These are phyloP conservation scores for Hylodesmum podocarpum DNA, from an alignment of 306 rosid genomes.

Conservation along the genomic window DNA sequence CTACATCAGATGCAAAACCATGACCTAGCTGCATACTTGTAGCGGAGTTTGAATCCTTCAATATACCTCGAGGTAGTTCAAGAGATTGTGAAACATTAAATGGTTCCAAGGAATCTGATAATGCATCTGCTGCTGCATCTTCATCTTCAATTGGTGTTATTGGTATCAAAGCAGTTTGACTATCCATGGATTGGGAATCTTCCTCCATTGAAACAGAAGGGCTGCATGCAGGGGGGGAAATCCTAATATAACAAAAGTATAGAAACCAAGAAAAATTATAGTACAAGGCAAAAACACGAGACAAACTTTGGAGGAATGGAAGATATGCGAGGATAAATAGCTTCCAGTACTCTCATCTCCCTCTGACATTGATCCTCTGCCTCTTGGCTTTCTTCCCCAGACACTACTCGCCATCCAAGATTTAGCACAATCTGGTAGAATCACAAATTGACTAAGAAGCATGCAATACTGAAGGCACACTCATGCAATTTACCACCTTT, in stretches of 20 bases:
- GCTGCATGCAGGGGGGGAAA: conserved; percentile 38
- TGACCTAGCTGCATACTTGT: conserved; percentile 27
- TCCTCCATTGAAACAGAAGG: conserved; percentile 54
- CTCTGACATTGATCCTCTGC: conserved; percentile 63
- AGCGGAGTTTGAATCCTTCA: conserved; percentile 28
- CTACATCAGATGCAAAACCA: conserved; percentile 53
- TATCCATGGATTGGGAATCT: conserved; percentile 37
- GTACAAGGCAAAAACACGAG: conserved; percentile 34
- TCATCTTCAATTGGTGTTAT: conserved; percentile 86
- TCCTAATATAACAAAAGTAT: conserved; percentile 5
- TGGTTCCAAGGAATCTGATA: conserved; percentile 29
- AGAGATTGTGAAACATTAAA: conserved; percentile 32
- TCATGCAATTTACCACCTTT: not conserved
- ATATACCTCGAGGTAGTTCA: conserved; percentile 37
- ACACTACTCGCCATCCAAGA: conserved; percentile 75
- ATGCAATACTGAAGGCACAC: conserved; percentile 10
- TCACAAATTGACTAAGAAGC: not conserved
- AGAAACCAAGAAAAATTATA: not conserved
- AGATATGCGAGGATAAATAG: conserved; percentile 83
- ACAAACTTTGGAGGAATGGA: conserved; percentile 85
- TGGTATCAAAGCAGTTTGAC: conserved; percentile 57
- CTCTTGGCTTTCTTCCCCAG: conserved; percentile 89
- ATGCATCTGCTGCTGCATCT: conserved; percentile 50
- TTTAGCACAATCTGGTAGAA: conserved; percentile 57
- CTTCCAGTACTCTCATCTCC: conserved; percentile 92